phyloP scores from a whole-genome alignment of 164 flowering plant species.

The Malania oleifera region DNA sequence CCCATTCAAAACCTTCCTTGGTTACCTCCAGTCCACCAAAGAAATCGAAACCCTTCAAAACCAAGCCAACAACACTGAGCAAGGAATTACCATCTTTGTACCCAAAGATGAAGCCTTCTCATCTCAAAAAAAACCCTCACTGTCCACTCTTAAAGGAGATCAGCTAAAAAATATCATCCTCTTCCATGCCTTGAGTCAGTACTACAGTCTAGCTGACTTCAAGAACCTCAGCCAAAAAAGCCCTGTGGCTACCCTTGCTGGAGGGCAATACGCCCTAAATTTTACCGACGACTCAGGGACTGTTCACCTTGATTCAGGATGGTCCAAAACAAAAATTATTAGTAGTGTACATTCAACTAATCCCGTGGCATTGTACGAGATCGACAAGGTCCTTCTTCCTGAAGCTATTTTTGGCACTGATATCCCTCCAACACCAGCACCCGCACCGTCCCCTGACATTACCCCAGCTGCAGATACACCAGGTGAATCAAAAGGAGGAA shows the following conservation, averaged over 20 bases:
- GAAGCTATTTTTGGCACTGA: slow-evolving; percentile 80
- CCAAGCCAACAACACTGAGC: slow-evolving; percentile 79
- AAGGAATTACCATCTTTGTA: slow-evolving; percentile 81
- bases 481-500: not conserved
- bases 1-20: slow-evolving; percentile 70
- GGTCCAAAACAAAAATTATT: slow-evolving; percentile 59
- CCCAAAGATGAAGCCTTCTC: slow-evolving; percentile 74
- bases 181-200: slow-evolving; percentile 73
- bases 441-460: slow-evolving; percentile 68
- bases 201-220: slow-evolving; percentile 68
- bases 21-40: slow-evolving; percentile 51
- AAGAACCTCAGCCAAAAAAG: slow-evolving; percentile 53
- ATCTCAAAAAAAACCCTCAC: slow-evolving; percentile 55
- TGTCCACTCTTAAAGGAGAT: slow-evolving; percentile 61
- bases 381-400: slow-evolving; percentile 71
- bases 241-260: slow-evolving; percentile 67
- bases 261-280: slow-evolving; percentile 55
- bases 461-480: slow-evolving; percentile 52
- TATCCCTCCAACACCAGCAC: slow-evolving; percentile 69
- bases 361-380: slow-evolving; percentile 73
- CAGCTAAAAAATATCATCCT: slow-evolving; percentile 65
- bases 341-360: slow-evolving; percentile 69
- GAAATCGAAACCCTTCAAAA: slow-evolving; percentile 79
- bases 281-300: slow-evolving; percentile 65
- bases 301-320: slow-evolving; percentile 52